Percentiles rank a stretch among this genome's conserved stretches.
Evolutionary conservation across 768 basidiomycete genomes (phyloP).

Genomic region (Tremella yokohamensis): DNA sequence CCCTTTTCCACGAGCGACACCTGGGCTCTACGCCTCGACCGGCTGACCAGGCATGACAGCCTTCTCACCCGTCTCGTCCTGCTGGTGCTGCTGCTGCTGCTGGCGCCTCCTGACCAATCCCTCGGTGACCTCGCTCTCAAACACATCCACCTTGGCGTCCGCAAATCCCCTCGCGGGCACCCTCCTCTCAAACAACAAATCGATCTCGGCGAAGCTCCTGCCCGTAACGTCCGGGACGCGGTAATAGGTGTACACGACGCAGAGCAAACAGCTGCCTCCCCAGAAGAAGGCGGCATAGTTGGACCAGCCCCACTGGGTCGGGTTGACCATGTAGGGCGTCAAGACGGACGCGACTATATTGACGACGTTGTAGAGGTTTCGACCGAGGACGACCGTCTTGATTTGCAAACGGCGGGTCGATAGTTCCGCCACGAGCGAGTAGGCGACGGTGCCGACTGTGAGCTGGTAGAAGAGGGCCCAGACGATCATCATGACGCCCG

Average conservation of each 20-base stretch:
- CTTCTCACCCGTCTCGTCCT: no score
- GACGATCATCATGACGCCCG: conserved; percentile 44
- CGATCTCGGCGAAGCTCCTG: conserved; percentile 40
- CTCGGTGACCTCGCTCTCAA: conserved; percentile 1
- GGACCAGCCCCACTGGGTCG: conserved; percentile 9
- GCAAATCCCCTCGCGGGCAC: conserved; percentile 6
- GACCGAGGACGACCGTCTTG: conserved; percentile 36
- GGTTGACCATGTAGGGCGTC: conserved; percentile 22
- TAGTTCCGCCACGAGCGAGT: conserved; percentile 14
- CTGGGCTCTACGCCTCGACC: no score
- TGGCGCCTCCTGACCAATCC: no score
- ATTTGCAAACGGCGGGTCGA: conserved; percentile 15
- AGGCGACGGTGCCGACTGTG: conserved; percentile 22
- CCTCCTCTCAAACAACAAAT: conserved; percentile 9
- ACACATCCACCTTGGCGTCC: conserved; percentile 3
- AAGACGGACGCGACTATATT: conserved; percentile 13
- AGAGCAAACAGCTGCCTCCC: conserved; percentile 31
- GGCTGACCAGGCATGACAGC: no score
- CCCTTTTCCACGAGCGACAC: no score
- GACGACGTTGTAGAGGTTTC: conserved; percentile 20
- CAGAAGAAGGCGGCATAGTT: conserved; percentile 22
- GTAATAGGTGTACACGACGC: conserved; percentile 40
- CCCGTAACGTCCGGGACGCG: conserved; percentile 40
- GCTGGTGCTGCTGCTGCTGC: no score
- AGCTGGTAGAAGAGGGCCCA: conserved; percentile 46